These are phyloP conservation scores for Pyricularia pennisetigena DNA, from an alignment of 2,329 filamentous ascomycete species.

Conservation along the genomic window DNA sequence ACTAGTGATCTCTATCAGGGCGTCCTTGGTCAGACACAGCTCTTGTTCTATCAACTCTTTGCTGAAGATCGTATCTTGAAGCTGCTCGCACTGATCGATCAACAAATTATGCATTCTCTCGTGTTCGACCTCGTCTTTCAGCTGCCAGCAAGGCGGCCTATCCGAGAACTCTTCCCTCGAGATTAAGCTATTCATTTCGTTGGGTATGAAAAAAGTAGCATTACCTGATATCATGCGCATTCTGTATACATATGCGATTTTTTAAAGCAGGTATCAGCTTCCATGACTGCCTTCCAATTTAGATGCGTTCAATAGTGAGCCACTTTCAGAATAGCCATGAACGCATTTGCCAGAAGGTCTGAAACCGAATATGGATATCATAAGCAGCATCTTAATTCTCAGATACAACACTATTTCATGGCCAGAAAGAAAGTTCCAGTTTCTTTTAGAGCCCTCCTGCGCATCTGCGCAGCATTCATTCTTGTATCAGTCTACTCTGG, in stretches of 20 bases:
- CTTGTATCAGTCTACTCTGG: not conserved
- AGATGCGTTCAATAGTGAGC: not conserved
- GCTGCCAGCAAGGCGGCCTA: not conserved
- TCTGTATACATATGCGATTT: not conserved
- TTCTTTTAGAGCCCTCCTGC: not conserved
- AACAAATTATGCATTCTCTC: not conserved
- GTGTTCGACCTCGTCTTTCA: not conserved
- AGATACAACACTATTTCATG: not conserved
- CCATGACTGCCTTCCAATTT: not conserved
- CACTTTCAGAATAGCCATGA: not conserved
- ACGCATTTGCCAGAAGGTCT: not conserved
- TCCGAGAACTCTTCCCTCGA: not conserved
- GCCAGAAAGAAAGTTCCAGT: not conserved
- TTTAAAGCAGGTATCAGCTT: not conserved
- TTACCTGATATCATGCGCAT: not conserved
- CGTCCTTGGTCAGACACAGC: not conserved
- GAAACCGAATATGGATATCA: not conserved
- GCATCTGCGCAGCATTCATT: not conserved
- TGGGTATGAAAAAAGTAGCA: not conserved
- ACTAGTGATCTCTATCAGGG: not conserved
- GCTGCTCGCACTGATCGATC: not conserved
- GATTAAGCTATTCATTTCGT: not conserved
- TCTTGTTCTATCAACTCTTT: not conserved
- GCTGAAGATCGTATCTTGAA: not conserved
- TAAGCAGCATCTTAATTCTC: not conserved